These are phyloP conservation scores for Fallopia convolvulus DNA, from an alignment of 148 eudicot species.

Conservation along the genomic window DNA sequence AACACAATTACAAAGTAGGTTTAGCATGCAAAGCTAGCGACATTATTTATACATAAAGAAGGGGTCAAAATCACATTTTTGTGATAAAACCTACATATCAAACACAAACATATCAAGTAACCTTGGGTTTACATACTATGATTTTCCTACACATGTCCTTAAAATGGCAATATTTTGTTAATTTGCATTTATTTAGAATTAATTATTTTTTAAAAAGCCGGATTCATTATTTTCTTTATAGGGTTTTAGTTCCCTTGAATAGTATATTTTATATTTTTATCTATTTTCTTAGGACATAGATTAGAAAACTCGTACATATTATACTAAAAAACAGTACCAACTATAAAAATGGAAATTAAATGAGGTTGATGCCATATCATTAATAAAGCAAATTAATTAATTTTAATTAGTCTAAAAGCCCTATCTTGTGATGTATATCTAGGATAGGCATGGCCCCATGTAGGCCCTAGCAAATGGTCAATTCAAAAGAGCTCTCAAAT, in stretches of 20 bases:
- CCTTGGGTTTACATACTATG: too few relatives aligned
- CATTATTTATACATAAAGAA: not conserved
- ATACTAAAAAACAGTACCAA: too few relatives aligned
- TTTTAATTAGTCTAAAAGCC: not conserved
- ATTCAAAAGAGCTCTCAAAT: not conserved
- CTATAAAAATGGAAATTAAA: too few relatives aligned
- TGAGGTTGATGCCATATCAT: not conserved
- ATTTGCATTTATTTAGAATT: too few relatives aligned
- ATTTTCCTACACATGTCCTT: too few relatives aligned
- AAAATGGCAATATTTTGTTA: too few relatives aligned
- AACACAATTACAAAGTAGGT: not conserved
- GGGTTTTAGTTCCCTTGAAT: too few relatives aligned
- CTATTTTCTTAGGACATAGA: too few relatives aligned
- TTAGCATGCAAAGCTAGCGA: conserved; percentile 4
- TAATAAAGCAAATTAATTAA: not conserved
- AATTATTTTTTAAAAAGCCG: too few relatives aligned
- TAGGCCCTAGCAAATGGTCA: not conserved
- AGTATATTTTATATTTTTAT: too few relatives aligned
- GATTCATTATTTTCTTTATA: too few relatives aligned
- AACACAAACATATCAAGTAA: not conserved
- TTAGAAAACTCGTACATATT: too few relatives aligned
- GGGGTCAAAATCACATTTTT: not conserved
- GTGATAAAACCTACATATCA: not conserved
- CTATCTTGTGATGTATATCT: not conserved
- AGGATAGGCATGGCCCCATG: not conserved